Evolutionary conservation across 768 basidiomycete species (phyloP).

Genomic region (Termitomyces sp.): DNA sequence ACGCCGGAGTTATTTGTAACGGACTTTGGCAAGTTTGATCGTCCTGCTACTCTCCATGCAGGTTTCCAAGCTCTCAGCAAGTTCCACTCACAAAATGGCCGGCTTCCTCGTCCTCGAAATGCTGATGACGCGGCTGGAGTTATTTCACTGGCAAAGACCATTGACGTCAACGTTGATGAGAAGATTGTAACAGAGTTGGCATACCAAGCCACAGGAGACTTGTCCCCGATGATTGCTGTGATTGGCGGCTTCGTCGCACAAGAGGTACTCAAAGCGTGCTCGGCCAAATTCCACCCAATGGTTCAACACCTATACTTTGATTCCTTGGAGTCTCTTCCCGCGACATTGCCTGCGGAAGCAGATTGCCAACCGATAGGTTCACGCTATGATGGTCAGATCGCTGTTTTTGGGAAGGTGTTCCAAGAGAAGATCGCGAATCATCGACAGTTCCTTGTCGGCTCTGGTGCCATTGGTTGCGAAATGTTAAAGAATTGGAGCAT

Average conservation of each 20-base stretch:
- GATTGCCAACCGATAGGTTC: conserved; percentile 79
- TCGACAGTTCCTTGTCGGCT: conserved; percentile 93
- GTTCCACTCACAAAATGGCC: conserved; percentile 57
- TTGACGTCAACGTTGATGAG: conserved; percentile 73
- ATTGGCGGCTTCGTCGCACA: conserved; percentile 98
- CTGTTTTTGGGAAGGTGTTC: conserved; percentile 91
- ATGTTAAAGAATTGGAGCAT: conserved; percentile 99
- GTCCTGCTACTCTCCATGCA: conserved; percentile 82
- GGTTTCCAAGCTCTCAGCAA: conserved; percentile 92
- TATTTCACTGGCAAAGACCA: conserved; percentile 71
- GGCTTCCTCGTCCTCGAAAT: conserved; percentile 80
- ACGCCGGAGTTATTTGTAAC: conserved; percentile 87
- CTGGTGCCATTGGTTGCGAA: conserved; percentile 99
- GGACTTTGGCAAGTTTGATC: conserved; percentile 96
- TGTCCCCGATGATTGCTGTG: conserved; percentile 88
- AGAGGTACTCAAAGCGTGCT: conserved; percentile 94
- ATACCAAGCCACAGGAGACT: conserved; percentile 87
- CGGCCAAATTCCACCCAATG: conserved; percentile 97
- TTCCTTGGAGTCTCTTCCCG: conserved; percentile 90
- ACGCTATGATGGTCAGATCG: conserved; percentile 92
- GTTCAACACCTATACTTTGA: conserved; percentile 96
- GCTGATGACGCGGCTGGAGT: conserved; percentile 69
- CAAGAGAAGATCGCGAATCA: conserved; percentile 87
- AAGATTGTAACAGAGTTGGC: conserved; percentile 79
- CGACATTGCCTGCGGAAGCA: conserved; percentile 64